Base-by-base conservation (phyloP, 140 eudicot species). In the Bidens hawaiensis region DNA sequence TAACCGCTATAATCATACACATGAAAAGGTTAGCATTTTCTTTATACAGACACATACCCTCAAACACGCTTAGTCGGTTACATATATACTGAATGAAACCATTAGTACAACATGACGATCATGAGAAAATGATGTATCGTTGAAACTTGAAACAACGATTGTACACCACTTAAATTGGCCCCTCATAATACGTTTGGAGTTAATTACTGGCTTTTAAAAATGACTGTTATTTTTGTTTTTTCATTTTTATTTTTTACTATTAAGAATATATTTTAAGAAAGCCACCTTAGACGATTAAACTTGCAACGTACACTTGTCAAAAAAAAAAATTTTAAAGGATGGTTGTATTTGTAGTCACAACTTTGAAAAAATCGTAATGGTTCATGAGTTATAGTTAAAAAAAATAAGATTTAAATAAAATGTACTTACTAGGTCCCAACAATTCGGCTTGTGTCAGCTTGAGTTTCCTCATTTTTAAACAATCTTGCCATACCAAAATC, bases 401-500 rank as follows among this genome's bases (percentile, higher is more conserved):
- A n/a, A n/a, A n/a, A n/a, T 6, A 16, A 16, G 1, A 46, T 17
- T 0, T 18, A 8, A 46, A 46, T 12, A 4, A 48, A 19, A 15
- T 9, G 56, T 21, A 49, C 56, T 49, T 49, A 49, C 56, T 49
- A 49, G 28, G 56, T 49, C 22, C 56, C 28, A 21, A 49, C 28
- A 21, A 49, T 49, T 49, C 56, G 30, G 30, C 56, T 49, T 0
- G 56, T 49, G 56, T 49, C 56, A 9, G 15, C 56, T 49, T 49
- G 56, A 1, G 56, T 49, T 49, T 49, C 56, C 23, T 49, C 28
- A 1, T 27, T 21, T 19, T 49, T 49, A 21, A 49, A 49, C 30
- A 49, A 49, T 15, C 56, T 49, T 21, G 56, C 56, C 56, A 49
- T 36, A 6, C 56, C 56, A 49, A 49, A 49, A 49, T 49, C 56